Evolutionary conservation across 768 basidiomycete genomes (phyloP), one percentile per base, ranked within the genome.

Genomic region (Hydnum rufescens): DNA sequence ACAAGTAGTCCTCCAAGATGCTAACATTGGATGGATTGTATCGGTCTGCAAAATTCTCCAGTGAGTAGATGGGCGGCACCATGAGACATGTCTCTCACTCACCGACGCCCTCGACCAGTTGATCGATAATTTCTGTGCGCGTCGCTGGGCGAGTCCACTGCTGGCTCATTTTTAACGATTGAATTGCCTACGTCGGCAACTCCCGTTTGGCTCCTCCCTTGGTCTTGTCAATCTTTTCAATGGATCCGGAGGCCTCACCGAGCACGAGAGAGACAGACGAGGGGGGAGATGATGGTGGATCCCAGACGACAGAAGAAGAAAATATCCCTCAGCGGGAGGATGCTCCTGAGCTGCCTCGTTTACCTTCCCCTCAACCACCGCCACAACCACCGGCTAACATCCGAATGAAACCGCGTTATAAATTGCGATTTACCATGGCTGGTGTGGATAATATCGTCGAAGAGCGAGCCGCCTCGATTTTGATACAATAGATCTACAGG

Each of bases 11-110:
- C 67, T 96, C 93, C 54, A 97, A 78, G 58, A 90, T 84, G 32
- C 77, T 71, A 54, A 93, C 78, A 64, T 97, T 97, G 51, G 81
- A 80, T 42, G 93, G 93, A 68, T 96, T 97, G 67, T 97, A 97
- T 54, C 93, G 82, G 71, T 97, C 93, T 95, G 54, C 28, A 42
- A 16, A 5, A 49, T 16, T 2, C 39, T 16, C 4, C 5, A 30
- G 49, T 54, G 53, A 28, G 50, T 34, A 25, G 30, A 42, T 29
- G 49, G 32, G 23, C 31, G 42, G 28, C 19, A 44, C 22, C 4
- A 43, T 8, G 3, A 2, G 28, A 50, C 43, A 30, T 23, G 47
- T 16, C 19, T 30, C 6, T 44, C 49, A 65, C 84, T 58, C 56
- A 85, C 86, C 87, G 46, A 90, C 87, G 42, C 87, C 87, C 23